Evolutionary conservation across 2,329 filamentous ascomycete species (phyloP).

Genomic region (Sarocladium oryzae): DNA sequence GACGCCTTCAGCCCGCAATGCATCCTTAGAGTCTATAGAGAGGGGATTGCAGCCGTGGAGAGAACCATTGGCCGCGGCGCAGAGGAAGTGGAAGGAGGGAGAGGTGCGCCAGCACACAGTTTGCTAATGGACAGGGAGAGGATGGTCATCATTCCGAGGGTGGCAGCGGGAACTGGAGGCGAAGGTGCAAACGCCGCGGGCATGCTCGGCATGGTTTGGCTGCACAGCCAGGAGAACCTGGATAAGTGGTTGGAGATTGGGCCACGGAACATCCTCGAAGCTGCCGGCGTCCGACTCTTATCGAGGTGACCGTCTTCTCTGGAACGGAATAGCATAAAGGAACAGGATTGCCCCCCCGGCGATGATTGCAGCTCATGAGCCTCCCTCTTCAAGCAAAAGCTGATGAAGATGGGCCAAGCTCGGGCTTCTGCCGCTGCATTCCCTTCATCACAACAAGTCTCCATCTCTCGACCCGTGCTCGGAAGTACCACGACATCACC

Average conservation of each 20-base stretch:
- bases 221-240: conserved; percentile 5
- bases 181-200: conserved; percentile 37
- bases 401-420: too few species aligned
- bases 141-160: conserved; percentile 41
- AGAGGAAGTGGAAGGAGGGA: conserved; percentile 1
- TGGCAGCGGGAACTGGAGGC: conserved; percentile 23
- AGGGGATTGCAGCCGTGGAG: conserved; percentile 8
- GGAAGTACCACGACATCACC: background rate
- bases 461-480: background rate
- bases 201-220: conserved; percentile 35
- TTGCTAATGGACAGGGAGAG: conserved; percentile 35
- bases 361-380: too few species aligned
- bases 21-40: conserved; percentile 16
- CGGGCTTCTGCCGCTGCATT: too few species aligned
- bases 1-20: conserved; percentile 19
- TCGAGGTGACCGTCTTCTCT: background rate
- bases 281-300: conserved; percentile 12
- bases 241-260: conserved; percentile 12
- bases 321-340: background rate
- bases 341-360: too few species aligned
- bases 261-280: conserved; percentile 9
- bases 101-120: conserved; percentile 30
- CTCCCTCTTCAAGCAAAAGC: background rate
- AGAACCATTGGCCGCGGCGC: conserved; percentile 2
- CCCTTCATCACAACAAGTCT: background rate